Conservation (phyloP, 352 stramenopile genomes). For the Phytophthora citrophthora region DNA sequence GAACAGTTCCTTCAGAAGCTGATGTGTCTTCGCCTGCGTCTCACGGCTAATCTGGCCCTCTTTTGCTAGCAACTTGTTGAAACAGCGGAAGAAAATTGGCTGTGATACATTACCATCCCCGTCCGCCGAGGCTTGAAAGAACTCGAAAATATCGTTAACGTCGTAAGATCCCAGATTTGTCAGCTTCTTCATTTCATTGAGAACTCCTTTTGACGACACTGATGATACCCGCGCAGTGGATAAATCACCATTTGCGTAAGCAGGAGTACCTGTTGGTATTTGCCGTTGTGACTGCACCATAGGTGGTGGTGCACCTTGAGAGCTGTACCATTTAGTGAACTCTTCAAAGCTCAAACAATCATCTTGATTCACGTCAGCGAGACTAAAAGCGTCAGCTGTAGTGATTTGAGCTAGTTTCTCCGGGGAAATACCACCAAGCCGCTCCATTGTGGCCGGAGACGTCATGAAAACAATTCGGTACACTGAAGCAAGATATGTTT, state of each 20-base stretch:
- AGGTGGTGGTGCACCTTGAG: slow-evolving; percentile 25
- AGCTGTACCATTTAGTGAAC: slow-evolving; percentile 87
- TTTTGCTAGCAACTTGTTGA: slow-evolving; percentile 79
- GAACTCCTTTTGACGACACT: slow-evolving; percentile 45
- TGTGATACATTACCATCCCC: slow-evolving; percentile 65
- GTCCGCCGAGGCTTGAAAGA: slow-evolving; percentile 80
- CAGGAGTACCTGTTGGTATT: background rate
- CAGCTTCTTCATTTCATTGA: slow-evolving; percentile 82
- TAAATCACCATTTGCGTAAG: slow-evolving; percentile 3
- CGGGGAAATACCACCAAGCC: slow-evolving; percentile 59
- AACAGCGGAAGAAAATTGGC: slow-evolving; percentile 80
- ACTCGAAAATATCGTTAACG: slow-evolving; percentile 89
- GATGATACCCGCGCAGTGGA: slow-evolving; percentile 23
- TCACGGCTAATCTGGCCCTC: slow-evolving; percentile 44
- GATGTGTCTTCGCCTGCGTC: slow-evolving; percentile 48
- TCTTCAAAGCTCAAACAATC: slow-evolving; percentile 78
- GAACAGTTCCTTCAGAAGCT: slow-evolving; percentile 78
- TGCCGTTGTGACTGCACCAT: slow-evolving; percentile 23
- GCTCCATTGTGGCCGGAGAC: slow-evolving; percentile 48
- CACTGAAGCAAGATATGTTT: slow-evolving; percentile 86
- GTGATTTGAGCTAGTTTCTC: slow-evolving; percentile 80
- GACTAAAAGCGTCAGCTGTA: slow-evolving; percentile 66
- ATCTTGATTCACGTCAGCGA: slow-evolving; percentile 70
- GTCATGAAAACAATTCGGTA: slow-evolving; percentile 86
- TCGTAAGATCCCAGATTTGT: slow-evolving; percentile 84